Base-by-base conservation (phyloP, 106 monocot species). In the Allium sativum region DNA sequence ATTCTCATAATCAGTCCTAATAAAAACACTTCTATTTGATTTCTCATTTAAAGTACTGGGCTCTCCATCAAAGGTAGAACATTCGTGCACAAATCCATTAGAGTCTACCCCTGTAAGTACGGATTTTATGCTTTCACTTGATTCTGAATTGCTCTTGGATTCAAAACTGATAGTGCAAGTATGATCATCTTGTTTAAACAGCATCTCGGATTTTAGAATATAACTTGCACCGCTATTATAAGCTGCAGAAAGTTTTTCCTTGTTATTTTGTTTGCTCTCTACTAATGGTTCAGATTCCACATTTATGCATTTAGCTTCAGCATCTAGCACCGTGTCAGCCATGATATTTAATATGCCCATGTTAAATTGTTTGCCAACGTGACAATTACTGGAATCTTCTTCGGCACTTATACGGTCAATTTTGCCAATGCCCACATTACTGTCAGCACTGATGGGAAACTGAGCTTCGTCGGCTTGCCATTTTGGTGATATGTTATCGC, bases 1-100 rank as follows among this genome's bases (percentile, higher is more conserved):
- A 47, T 92, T 92, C 18, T 85, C 98, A 13, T 77, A 76, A 72
- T 88, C 84, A 55, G 68, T 55, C 72, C 88, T 98, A 60, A 9
- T 62, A 11, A 45, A 44, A 47, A 48, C 20, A 62, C 92, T 98
- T 68, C 59, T 76, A 57, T 73, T 65, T 44, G 56, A 45, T 40
- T 69, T 85, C 11, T 72, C 53, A 43, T 15, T 45, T 19, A 98
- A 98, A 20, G 91, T 98, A 59, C 71, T 84, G 61, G 79, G 82
- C 40, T 94, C 89, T 16, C 57, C 70, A 48, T 65, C 20, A 56
- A 69, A 78, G 53, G 21, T 42, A 57, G 76, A 57, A 42, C 69
- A 75, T 12, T 71, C 70, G 48, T 63, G 12, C 21, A 31, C 44
- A 56, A 68, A 76, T 67, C 44, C 80, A 73, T 64, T 76, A 58